Evolutionary conservation across 805 yeast genomes (phyloP).

Genomic region (Barnettozyma siamensis): DNA sequence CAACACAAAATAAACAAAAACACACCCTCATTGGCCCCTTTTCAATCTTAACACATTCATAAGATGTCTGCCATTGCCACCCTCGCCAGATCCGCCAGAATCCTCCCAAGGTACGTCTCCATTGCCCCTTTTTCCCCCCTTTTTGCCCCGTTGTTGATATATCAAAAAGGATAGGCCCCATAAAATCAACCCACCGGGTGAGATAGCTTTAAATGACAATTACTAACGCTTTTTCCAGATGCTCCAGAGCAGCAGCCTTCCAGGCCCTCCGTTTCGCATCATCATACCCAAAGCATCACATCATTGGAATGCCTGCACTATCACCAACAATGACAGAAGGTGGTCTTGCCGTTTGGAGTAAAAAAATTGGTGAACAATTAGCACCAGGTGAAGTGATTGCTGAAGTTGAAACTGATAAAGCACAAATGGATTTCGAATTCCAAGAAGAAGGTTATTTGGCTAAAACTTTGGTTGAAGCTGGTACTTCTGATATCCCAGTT

Average conservation of each 20-base stretch:
- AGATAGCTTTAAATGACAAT: no score
- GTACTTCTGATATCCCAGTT: slow-evolving; percentile 86
- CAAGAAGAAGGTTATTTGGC: slow-evolving; percentile 95
- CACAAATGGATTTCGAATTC: slow-evolving; percentile 96
- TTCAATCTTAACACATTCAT: neutral
- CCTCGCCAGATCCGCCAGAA: slow-evolving; percentile 14
- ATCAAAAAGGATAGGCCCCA: no score
- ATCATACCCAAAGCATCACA: slow-evolving; percentile 71
- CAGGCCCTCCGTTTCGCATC: slow-evolving; percentile 23
- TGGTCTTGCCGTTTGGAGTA: slow-evolving; percentile 83
- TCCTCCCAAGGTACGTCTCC: slow-evolving; percentile 18
- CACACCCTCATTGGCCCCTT: no score
- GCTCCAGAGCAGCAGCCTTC: slow-evolving; percentile 15
- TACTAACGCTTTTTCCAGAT: slow-evolving; percentile 14
- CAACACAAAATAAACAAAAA: no score
- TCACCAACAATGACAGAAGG: slow-evolving; percentile 99
- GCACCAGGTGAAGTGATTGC: slow-evolving; percentile 92
- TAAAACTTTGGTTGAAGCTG: slow-evolving; percentile 75
- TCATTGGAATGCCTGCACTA: slow-evolving; percentile 96
- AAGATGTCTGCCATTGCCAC: slow-evolving; percentile 19
- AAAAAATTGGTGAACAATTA: slow-evolving; percentile 81
- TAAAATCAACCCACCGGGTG: no score
- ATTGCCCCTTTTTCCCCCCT: neutral
- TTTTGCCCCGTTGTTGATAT: neutral
- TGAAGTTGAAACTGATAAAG: slow-evolving; percentile 97